Evolutionary conservation across 305 asterid genomes (phyloP), one percentile per base, ranked within the genome.

Genomic region (Vinca major): DNA sequence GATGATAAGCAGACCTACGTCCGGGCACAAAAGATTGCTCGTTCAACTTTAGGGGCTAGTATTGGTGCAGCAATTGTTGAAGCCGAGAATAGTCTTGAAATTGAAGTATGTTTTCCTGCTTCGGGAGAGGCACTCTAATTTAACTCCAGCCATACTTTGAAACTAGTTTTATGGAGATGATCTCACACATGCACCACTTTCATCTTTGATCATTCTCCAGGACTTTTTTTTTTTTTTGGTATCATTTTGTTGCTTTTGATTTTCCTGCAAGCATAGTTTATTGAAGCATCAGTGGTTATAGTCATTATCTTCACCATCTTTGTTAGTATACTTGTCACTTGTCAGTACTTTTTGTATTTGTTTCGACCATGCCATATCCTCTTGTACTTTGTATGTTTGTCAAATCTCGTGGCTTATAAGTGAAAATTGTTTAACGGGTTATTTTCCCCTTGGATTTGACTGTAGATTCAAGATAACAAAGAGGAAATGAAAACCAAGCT

Each of bases 1-100:
- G 80, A 65, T 69, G 84, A 75, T 74, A 75, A 72, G 16, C 70
- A 56, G 56, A 58, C 78, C 62, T 17, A 49, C 70, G 63, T n/a
- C 65, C 85, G 83, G 72, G 79, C 92, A 37, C 79, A 65, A 69
- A 93, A 91, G 78, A 75, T 81, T 75, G 80, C 93, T 67, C 87
- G 96, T 49, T 54, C 81, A 60, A 85, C 84, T 69, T 77, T 81
- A 62, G 96, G 88, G 61, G 89, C 95, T 76, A 89, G 86, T 55
- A 72, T 93, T 62, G 97, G 97, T 67, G 96, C 96, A 56, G 99
- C 97, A 50, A 91, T 93, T 72, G 96, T 86, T 63, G 97, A 91
- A 81, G 96, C 93, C 76, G 99, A 93, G 88, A 86, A 45, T 63
- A 73, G 76, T 81, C 89, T 85, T 63, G 87, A 93, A 77, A 80